Evolutionary conservation across 2,329 filamentous ascomycete genomes (phyloP).

Genomic region (Aplosporella prunicola): DNA sequence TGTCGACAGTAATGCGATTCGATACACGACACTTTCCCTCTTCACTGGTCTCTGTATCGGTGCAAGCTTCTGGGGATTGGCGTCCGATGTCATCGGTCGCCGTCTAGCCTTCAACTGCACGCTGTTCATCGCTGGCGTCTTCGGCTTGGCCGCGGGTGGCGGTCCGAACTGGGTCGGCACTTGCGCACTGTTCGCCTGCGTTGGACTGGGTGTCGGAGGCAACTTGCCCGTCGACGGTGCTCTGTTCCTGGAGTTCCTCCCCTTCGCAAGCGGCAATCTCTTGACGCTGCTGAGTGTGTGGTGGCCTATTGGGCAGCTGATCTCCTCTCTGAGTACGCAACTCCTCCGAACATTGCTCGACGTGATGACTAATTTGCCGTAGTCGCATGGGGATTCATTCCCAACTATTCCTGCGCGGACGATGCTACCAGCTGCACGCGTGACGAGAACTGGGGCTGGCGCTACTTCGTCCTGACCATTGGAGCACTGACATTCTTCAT

Average conservation of each 20-base stretch:
- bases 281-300: slow-evolving; percentile 74
- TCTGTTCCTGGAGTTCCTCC: slow-evolving; percentile 75
- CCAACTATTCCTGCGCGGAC: slow-evolving; percentile 48
- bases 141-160: slow-evolving; percentile 62
- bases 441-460: slow-evolving; percentile 61
- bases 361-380: slow-evolving; percentile 18
- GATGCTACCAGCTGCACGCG: slow-evolving; percentile 19
- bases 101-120: slow-evolving; percentile 75
- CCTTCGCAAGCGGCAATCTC: slow-evolving; percentile 61
- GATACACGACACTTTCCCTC: slow-evolving; percentile 70
- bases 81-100: slow-evolving; percentile 68
- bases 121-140: slow-evolving; percentile 62
- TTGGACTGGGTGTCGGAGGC: slow-evolving; percentile 43
- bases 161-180: slow-evolving; percentile 54
- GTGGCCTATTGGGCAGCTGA: slow-evolving; percentile 77
- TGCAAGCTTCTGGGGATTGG: slow-evolving; percentile 71
- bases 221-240: slow-evolving; percentile 73
- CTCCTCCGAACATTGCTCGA: neutral
- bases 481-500: slow-evolving; percentile 65
- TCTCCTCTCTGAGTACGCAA: slow-evolving; percentile 46
- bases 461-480: slow-evolving; percentile 61
- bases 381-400: slow-evolving; percentile 68
- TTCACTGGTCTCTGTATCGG: slow-evolving; percentile 70
- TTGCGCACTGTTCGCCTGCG: slow-evolving; percentile 31
- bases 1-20: slow-evolving; percentile 57